Conservation (phyloP, 2,329 filamentous ascomycete species). For the Leptosphaerulina australis region DNA sequence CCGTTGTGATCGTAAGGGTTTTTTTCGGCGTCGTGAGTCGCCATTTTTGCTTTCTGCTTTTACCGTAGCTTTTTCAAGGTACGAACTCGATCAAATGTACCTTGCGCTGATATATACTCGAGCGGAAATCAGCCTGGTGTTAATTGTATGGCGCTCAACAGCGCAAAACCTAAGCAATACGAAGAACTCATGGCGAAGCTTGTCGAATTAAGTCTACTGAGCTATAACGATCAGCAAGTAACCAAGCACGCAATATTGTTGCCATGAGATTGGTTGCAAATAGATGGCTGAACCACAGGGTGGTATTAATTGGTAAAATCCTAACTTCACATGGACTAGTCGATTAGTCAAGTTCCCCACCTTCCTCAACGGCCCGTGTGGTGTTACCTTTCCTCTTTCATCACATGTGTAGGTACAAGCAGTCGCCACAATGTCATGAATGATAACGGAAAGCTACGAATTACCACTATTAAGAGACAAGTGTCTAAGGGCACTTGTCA, state of each 20-base stretch:
- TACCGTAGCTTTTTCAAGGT: no score
- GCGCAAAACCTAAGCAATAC: conserved; percentile 20
- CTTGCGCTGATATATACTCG: no score
- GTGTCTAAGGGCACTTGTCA: neutral
- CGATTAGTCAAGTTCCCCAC: neutral
- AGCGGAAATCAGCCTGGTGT: no score
- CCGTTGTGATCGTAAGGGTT: conserved; percentile 16
- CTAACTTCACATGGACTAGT: conserved; percentile 3
- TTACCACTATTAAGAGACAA: no score
- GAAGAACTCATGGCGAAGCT: conserved; percentile 28
- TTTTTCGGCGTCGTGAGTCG: conserved; percentile 26
- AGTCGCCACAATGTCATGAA: no score
- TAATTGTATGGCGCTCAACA: neutral
- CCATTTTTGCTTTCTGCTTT: conserved; percentile 12
- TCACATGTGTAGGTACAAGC: no score
- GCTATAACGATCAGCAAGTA: conserved; percentile 12
- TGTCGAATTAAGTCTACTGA: conserved; percentile 8
- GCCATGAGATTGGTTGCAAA: conserved; percentile 25
- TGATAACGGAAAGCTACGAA: no score
- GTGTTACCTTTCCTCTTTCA: neutral
- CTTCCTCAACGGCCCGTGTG: conserved; percentile 3
- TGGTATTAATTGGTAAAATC: conserved; percentile 10
- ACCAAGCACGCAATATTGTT: conserved; percentile 32
- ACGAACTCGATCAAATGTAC: no score
- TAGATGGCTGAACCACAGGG: conserved; percentile 5